These are phyloP conservation scores for Zygoascus meyerae DNA, from an alignment of 1,139 yeast species.

Conservation along the genomic window DNA sequence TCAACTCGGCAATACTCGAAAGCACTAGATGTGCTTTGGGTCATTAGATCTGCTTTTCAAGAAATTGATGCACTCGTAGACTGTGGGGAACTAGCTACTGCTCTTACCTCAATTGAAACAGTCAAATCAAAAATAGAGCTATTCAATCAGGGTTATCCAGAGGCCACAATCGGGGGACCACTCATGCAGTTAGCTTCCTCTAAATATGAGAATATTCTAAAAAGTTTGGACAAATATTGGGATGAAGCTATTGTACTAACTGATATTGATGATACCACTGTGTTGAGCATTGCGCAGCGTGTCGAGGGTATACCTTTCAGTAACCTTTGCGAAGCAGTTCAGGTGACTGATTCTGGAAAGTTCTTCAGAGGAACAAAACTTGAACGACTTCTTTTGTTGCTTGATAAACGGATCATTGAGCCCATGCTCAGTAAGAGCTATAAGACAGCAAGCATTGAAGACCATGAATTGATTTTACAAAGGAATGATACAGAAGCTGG, in stretches of 20 bases:
- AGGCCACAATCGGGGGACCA: conserved; percentile 16
- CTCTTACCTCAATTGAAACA: conserved; percentile 24
- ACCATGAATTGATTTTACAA: conserved; percentile 10
- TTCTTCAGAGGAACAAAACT: conserved; percentile 16
- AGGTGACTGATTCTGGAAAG: conserved; percentile 16
- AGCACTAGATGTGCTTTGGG: conserved; percentile 27
- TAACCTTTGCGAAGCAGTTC: conserved; percentile 20
- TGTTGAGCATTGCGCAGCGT: conserved; percentile 16
- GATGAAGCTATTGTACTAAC: conserved; percentile 15
- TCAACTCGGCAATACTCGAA: conserved; percentile 1
- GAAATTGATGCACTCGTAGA: conserved; percentile 26
- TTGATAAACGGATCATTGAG: conserved; percentile 20
- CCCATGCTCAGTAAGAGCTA: conserved; percentile 21
- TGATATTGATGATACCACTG: conserved; percentile 8
- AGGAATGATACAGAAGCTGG: conserved; percentile 1
- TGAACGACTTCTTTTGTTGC: conserved; percentile 19
- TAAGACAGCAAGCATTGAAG: conserved; percentile 10
- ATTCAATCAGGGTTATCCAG: conserved; percentile 19
- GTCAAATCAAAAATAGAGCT: conserved; percentile 19
- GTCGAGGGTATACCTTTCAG: conserved; percentile 16
- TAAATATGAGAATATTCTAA: conserved; percentile 13
- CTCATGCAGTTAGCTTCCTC: conserved; percentile 16
- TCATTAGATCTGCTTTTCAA: conserved; percentile 27
- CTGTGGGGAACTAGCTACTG: conserved; percentile 25
- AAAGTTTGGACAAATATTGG: conserved; percentile 22